These are phyloP conservation scores for Vigna unguiculata DNA, from an alignment of 306 rosid genomes.

Conservation along the genomic window DNA sequence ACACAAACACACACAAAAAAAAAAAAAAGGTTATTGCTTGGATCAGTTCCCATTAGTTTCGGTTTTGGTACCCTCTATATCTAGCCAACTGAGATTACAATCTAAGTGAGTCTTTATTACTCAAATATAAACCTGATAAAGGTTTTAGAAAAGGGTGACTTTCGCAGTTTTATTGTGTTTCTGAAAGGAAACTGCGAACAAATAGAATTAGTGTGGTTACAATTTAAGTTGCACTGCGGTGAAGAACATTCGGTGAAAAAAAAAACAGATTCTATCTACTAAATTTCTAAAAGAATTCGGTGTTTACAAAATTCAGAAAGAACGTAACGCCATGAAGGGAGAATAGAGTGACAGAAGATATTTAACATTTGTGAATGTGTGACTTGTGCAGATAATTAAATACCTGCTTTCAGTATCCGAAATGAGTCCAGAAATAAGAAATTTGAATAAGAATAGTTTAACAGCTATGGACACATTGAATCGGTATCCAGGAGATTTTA, in stretches of 20 bases:
- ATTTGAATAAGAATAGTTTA: neutral
- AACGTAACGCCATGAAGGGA: neutral
- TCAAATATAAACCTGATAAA: neutral
- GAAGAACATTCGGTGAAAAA: no score
- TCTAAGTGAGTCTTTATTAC: neutral
- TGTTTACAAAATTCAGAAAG: no score
- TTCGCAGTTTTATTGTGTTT: no score
- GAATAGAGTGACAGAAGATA: neutral
- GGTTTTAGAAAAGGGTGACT: no score
- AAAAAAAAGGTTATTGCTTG: no score
- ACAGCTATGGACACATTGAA: constrained; percentile 20
- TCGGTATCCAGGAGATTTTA: neutral
- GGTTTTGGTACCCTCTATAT: neutral
- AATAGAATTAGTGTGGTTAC: no score
- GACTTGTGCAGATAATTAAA: constrained; percentile 35
- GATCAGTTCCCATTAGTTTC: neutral
- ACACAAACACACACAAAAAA: no score
- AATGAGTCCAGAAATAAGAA: constrained; percentile 16
- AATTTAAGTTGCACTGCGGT: no score
- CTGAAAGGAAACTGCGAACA: no score
- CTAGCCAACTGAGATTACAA: neutral
- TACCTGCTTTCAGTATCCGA: constrained; percentile 43
- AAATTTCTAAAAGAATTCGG: neutral
- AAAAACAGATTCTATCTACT: no score
- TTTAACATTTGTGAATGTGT: neutral